phyloP scores from a whole-genome alignment of 2,329 filamentous ascomycete genomes.

The Dothideomycetes sp. region DNA sequence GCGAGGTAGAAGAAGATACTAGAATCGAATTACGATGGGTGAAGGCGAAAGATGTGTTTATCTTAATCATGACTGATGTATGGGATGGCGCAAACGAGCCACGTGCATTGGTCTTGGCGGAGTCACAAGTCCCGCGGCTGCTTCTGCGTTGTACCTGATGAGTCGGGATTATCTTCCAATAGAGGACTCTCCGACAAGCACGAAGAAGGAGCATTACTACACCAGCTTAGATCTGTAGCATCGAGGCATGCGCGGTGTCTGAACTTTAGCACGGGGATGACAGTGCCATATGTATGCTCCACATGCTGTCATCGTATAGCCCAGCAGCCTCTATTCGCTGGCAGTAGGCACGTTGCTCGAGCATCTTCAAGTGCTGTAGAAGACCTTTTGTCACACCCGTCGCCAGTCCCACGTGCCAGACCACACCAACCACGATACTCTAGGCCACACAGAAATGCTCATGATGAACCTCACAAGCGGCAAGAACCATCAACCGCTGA shows the following conservation, averaged over 20 bases:
- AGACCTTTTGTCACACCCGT: neutral
- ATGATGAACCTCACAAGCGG: neutral
- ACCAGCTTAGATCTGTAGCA: too few relatives aligned
- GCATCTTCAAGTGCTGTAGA: neutral
- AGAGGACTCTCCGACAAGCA: too few relatives aligned
- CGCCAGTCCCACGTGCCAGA: neutral
- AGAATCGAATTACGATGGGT: neutral
- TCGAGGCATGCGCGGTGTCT: too few relatives aligned
- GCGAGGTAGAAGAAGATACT: neutral
- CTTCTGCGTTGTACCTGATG: too few relatives aligned
- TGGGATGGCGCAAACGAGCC: too few relatives aligned
- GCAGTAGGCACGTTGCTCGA: neutral
- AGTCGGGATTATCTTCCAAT: too few relatives aligned
- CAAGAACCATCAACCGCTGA: neutral
- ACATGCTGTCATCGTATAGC: neutral
- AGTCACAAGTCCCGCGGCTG: too few relatives aligned
- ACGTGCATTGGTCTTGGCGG: too few relatives aligned
- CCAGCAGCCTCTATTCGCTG: neutral
- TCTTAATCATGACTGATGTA: too few relatives aligned
- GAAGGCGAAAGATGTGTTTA: neutral
- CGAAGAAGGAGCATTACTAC: too few relatives aligned
- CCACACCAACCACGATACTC: neutral
- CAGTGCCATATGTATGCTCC: neutral
- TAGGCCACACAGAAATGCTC: neutral
- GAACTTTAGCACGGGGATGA: neutral